Conservation (phyloP, 768 basidiomycete genomes). For the Suillus tomentosus region DNA sequence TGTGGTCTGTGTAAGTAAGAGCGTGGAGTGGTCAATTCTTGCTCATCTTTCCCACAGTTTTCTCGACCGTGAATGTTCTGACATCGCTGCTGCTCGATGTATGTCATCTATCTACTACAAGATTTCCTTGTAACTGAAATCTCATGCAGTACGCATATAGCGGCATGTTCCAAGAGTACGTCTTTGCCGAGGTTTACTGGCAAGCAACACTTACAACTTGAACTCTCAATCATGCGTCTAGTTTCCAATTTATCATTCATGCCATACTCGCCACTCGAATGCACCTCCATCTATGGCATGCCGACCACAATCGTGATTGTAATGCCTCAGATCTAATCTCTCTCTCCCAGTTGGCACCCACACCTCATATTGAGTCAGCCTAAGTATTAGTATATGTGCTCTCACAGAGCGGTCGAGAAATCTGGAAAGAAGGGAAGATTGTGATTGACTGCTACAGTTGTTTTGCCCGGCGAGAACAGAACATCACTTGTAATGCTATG, state of each 20-base stretch:
- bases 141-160: conserved; percentile 8
- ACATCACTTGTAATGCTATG: neutral
- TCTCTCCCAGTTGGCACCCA: neutral
- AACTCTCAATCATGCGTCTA: neutral
- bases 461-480: neutral
- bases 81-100: conserved; percentile 8
- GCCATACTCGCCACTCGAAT: conserved; percentile 12
- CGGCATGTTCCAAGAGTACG: conserved; percentile 14
- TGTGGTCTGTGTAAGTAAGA: conserved; percentile 12
- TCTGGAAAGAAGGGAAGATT: neutral
- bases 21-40: neutral
- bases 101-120: neutral
- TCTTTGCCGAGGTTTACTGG: neutral
- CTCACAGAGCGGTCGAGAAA: neutral
- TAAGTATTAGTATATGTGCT: neutral
- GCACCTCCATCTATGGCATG: conserved; percentile 10
- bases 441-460: neutral
- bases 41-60: neutral
- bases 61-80: conserved; percentile 8
- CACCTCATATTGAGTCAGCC: neutral
- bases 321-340: neutral
- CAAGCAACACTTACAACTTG: neutral
- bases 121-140: neutral
- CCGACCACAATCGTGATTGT: neutral
- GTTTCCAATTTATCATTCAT: conserved; percentile 14